A percentile compares a stretch with the other conserved stretches of the same genome.
Conservation (phyloP, 2,329 filamentous ascomycete species). For the Colletotrichum musicola region DNA sequence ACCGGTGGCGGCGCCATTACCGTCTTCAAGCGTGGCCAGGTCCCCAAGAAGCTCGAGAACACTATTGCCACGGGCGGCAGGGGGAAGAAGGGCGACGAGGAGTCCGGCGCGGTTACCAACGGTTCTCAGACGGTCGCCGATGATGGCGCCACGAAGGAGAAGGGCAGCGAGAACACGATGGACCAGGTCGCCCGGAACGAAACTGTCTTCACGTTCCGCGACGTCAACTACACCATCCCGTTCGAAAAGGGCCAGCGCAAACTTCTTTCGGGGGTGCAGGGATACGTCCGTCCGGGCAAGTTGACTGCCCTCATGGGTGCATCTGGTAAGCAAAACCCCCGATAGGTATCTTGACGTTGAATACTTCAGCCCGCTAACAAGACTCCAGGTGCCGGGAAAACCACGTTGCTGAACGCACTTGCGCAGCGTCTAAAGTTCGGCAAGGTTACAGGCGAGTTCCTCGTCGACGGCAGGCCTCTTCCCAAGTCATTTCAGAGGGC, state of each 20-base stretch:
- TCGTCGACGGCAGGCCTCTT: slow-evolving; percentile 80
- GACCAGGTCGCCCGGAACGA: slow-evolving; percentile 72
- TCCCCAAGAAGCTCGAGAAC: slow-evolving; percentile 68
- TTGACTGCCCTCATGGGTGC: slow-evolving; percentile 82
- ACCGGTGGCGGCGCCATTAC: slow-evolving; percentile 70
- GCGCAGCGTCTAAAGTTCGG: slow-evolving; percentile 83
- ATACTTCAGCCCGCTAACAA: neutral
- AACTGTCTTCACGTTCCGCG: slow-evolving; percentile 65
- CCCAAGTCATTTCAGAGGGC: slow-evolving; percentile 84
- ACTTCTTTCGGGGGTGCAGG: slow-evolving; percentile 81
- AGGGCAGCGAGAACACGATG: slow-evolving; percentile 48
- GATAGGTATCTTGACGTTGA: too few species aligned
- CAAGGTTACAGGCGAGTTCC: slow-evolving; percentile 80
- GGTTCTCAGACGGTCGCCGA: slow-evolving; percentile 74
- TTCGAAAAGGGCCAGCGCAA: slow-evolving; percentile 74
- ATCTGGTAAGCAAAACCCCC: slow-evolving; percentile 55
- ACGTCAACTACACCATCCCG: slow-evolving; percentile 63
- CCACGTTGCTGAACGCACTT: slow-evolving; percentile 79
- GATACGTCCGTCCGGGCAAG: slow-evolving; percentile 87
- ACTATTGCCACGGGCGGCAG: slow-evolving; percentile 65
- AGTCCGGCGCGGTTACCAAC: slow-evolving; percentile 47
- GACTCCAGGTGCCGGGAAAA: slow-evolving; percentile 70
- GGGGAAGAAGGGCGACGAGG: slow-evolving; percentile 64
- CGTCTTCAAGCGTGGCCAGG: slow-evolving; percentile 73
- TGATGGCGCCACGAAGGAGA: slow-evolving; percentile 35